Percentiles rank a stretch among this genome's conserved stretches.
These are phyloP conservation scores for Agaricus subrufescens DNA, from an alignment of 768 basidiomycete genomes.

Conservation along the genomic window DNA sequence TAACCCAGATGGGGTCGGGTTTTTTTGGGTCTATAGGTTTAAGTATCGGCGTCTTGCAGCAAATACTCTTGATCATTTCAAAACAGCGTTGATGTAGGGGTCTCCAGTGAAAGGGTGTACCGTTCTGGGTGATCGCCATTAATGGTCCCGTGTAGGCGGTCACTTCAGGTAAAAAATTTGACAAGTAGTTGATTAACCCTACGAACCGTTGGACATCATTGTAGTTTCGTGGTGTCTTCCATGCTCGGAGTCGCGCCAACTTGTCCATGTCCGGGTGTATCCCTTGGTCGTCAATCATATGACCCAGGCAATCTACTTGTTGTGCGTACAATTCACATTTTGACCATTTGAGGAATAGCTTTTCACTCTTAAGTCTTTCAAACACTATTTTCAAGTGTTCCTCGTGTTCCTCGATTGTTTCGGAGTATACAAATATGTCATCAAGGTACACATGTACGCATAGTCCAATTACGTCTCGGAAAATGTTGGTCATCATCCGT, in stretches of 20 bases:
- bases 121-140: conserved; percentile 21
- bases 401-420: conserved; percentile 27
- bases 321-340: conserved; percentile 28
- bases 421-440: conserved; percentile 31
- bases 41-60: conserved; percentile 18
- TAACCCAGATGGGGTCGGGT: conserved; percentile 22
- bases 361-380: conserved; percentile 16
- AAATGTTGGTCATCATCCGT: conserved; percentile 28
- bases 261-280: conserved; percentile 33
- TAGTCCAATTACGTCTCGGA: conserved; percentile 25
- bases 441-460: conserved; percentile 18
- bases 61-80: conserved; percentile 15
- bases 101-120: conserved; percentile 15
- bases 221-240: conserved; percentile 26
- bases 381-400: conserved; percentile 23
- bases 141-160: conserved; percentile 27
- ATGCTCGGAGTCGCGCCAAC: conserved; percentile 24
- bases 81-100: background rate
- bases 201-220: conserved; percentile 34
- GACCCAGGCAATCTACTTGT: conserved; percentile 32
- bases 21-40: conserved; percentile 17
- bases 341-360: conserved; percentile 22
- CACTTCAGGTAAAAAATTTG: conserved; percentile 30
- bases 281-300: conserved; percentile 33
- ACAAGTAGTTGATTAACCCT: conserved; percentile 34